Evolutionary conservation across 2,329 filamentous ascomycete species (phyloP), one percentile per base, ranked within the genome.

Genomic region (Chaetomium sp.): DNA sequence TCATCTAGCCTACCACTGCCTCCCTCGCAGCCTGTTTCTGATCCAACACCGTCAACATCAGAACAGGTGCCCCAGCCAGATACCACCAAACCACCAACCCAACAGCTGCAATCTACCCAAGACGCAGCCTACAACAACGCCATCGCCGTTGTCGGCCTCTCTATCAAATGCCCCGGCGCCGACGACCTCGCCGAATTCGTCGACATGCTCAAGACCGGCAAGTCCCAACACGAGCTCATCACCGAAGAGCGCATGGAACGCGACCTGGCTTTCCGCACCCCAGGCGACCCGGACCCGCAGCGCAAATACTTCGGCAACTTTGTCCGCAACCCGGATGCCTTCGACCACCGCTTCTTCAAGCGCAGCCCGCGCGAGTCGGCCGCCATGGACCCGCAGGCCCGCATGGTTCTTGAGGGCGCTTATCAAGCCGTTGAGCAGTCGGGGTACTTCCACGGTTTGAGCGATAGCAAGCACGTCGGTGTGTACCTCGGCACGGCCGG

Each of bases 271-370:
- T 65, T 55, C 11, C 61, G 62, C n/a, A 60, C 59, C 14, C 47
- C 54, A 27, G 56, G 60, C 5, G 61, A 62, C n/a, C 47, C 54
- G 34, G 58, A 66, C 27, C n/a, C 45, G 1, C 19, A 41, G 6
- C 60, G 63, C n/a, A 66, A 61, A 43, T 69, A 65, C 52, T 67
- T 49, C 40, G 67, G 58, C 32, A 67, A 66, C 54, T 64, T 67
- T 14, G 19, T 68, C 4, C 45, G 54, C 27, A 60, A 61, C 36
- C 34, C 50, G 10, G 65, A 66, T 38, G 53, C 54, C 1, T 74
- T 74, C 52, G 74, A 76, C 58, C 63, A 71, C 33, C 54, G 61
- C 0, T 76, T 76, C 65, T 77, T 76, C 64, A 67, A 68, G 27
- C 70, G 68, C 12, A 69, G 59, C 12, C 61, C 70, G 1, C 59